A percentile compares a stretch with the other conserved stretches of the same genome.
phyloP scores from a whole-genome alignment of 495 filamentous ascomycete species.

The Geopyxis carbonaria region DNA sequence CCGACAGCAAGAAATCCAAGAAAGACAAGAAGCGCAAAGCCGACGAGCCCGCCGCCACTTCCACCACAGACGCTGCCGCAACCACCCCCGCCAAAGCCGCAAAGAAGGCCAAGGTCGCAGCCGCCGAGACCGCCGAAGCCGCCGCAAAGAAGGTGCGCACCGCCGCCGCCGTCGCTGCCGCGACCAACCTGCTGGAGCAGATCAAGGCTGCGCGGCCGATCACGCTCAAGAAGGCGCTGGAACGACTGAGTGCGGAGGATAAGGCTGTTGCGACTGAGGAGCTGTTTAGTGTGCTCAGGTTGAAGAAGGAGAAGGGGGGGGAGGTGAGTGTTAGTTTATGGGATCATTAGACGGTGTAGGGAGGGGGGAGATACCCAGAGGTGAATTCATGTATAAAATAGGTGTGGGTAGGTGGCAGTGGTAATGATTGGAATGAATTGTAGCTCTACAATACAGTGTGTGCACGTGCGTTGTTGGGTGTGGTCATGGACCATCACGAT shows the following conservation, averaged over 20 bases:
- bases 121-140: not conserved
- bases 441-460: too few species aligned
- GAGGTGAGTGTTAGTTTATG: too few species aligned
- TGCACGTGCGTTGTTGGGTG: too few species aligned
- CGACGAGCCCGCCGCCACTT: constrained; percentile 6
- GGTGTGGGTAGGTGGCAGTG: too few species aligned
- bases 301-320: constrained; percentile 8
- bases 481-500: too few species aligned
- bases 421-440: too few species aligned
- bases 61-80: not conserved
- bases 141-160: not conserved
- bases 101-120: constrained; percentile 8
- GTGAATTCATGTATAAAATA: too few species aligned
- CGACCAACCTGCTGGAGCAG: constrained; percentile 1
- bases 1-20: constrained; percentile 6
- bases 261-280: constrained; percentile 5
- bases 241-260: constrained; percentile 3
- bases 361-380: too few species aligned
- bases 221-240: constrained; percentile 10
- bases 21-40: constrained; percentile 24
- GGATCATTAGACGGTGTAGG: too few species aligned
- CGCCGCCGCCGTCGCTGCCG: not conserved
- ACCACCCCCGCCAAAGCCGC: not conserved
- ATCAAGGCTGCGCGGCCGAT: constrained; percentile 7
- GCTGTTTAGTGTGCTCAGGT: constrained; percentile 5